phyloP scores from a whole-genome alignment of 2,329 filamentous ascomycete species.

The Hymenoscyphus scutula region DNA sequence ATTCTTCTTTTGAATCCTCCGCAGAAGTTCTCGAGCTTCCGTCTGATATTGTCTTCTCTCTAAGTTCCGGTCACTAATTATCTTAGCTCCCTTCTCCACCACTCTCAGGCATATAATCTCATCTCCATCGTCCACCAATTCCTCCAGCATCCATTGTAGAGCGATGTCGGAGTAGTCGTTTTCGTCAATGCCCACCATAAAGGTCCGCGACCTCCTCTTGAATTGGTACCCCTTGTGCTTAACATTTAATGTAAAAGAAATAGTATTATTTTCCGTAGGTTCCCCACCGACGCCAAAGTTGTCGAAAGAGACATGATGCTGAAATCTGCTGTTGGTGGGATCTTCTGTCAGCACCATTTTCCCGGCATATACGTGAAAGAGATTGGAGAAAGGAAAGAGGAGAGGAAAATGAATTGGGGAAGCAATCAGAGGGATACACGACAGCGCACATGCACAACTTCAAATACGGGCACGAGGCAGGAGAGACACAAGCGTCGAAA shows the following conservation, averaged over 20 bases:
- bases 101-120: constrained; percentile 72
- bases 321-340: constrained; percentile 50
- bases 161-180: constrained; percentile 75
- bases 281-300: constrained; percentile 63
- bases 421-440: constrained; percentile 12
- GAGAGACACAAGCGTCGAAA: constrained; percentile 12
- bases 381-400: constrained; percentile 7
- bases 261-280: constrained; percentile 53
- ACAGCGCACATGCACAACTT: constrained; percentile 21
- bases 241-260: constrained; percentile 67
- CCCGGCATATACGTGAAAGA: constrained; percentile 9
- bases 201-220: constrained; percentile 65
- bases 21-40: constrained; percentile 63
- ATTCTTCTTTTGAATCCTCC: constrained; percentile 66
- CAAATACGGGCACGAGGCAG: constrained; percentile 10
- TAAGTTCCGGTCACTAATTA: constrained; percentile 57
- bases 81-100: constrained; percentile 67
- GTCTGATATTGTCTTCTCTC: constrained; percentile 61
- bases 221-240: constrained; percentile 71
- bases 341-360: constrained; percentile 31
- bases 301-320: constrained; percentile 70
- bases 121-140: constrained; percentile 74
- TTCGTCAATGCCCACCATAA: constrained; percentile 69
- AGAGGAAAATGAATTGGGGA: constrained; percentile 8
- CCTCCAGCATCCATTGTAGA: constrained; percentile 71